Percentiles rank a stretch among this genome's conserved stretches.
Conservation (phyloP, 78 protist species). For the Planoprotostelium fungivorum region DNA sequence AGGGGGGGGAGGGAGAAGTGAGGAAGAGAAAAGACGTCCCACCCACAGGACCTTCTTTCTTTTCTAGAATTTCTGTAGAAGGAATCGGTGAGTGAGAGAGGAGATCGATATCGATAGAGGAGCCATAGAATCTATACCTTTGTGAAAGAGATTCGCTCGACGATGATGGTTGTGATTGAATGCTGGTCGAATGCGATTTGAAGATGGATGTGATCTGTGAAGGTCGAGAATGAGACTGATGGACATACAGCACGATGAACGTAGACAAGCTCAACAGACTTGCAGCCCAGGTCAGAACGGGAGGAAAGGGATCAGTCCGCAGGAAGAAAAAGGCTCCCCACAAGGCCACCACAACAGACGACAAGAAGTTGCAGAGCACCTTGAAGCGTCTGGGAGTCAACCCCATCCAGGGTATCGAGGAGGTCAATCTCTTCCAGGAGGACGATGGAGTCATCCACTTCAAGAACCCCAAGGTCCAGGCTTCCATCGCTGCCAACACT, state of each 20-base stretch:
- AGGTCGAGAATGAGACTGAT: no score
- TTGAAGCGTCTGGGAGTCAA: slow-evolving; percentile 32
- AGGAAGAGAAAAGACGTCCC: no score
- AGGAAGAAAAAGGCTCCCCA: slow-evolving; percentile 67
- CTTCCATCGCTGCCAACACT: slow-evolving; percentile 34
- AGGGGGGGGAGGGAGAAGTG: not conserved
- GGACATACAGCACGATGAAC: slow-evolving; percentile 22
- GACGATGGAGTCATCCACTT: slow-evolving; percentile 74
- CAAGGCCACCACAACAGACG: slow-evolving; percentile 26
- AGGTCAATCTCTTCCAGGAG: slow-evolving; percentile 67
- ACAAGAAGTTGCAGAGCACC: slow-evolving; percentile 26
- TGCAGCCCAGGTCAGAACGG: slow-evolving; percentile 66
- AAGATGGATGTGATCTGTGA: no score
- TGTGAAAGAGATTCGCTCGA: no score
- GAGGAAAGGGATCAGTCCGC: slow-evolving; percentile 86
- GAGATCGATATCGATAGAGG: no score
- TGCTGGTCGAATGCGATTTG: no score
- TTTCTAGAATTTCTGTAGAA: not conserved
- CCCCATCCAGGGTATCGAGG: slow-evolving; percentile 46
- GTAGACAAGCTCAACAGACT: slow-evolving; percentile 37
- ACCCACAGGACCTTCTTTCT: not conserved
- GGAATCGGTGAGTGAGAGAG: not conserved
- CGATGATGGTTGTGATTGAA: no score
- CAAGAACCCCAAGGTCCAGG: slow-evolving; percentile 57
- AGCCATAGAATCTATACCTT: no score